Evolutionary conservation across 345 rosid genomes (phyloP), one percentile per base, ranked within the genome.

Genomic region (Cardamine occulta): DNA sequence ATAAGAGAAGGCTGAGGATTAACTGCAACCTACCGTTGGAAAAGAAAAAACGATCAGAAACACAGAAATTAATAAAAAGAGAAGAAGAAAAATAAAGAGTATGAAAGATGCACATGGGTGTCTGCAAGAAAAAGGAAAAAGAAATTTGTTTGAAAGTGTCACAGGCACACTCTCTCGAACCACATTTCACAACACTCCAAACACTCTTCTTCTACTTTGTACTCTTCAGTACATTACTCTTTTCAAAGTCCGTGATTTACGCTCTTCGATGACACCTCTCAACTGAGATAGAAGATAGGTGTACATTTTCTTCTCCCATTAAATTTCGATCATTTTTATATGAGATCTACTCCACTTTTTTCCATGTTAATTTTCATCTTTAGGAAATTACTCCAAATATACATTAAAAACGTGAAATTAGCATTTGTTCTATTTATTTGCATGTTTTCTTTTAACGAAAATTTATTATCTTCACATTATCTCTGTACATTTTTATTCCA

Each of bases 191-290:
- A 70, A 57, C 8, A 39, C 42, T 35, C 68, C 81, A 77, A 77
- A 65, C 21, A 49, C 71, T 64, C 55, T 45, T 65, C 59, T 58
- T 31, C 75, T 14, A 8, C 54, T 70, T 66, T 72, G 77, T 78
- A 72, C 77, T 66, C 81, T 72, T 72, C 77, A 66, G 81, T 72
- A 78, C 81, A 39, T 26, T 52, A 72, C 74, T 72, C 74, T 14
- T 78, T 66, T 69, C 73, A 42, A 72, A 78, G 81, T 52, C 81
- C 81, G 81, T 78, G 73, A 78, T 59, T 72, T 60, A 66, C 81
- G 77, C 77, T 78, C 77, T 78, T 72, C 80, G 28, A 72, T 72
- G 81, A 51, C 77, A 66, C 68, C 73, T 72, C 76, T 23, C 70
- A 2, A 15, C 35, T 2, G 19, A 29, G 24, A 49, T 24, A 53